Base-by-base conservation (phyloP, 2,329 filamentous ascomycete genomes). In the Cercospora janseana region DNA sequence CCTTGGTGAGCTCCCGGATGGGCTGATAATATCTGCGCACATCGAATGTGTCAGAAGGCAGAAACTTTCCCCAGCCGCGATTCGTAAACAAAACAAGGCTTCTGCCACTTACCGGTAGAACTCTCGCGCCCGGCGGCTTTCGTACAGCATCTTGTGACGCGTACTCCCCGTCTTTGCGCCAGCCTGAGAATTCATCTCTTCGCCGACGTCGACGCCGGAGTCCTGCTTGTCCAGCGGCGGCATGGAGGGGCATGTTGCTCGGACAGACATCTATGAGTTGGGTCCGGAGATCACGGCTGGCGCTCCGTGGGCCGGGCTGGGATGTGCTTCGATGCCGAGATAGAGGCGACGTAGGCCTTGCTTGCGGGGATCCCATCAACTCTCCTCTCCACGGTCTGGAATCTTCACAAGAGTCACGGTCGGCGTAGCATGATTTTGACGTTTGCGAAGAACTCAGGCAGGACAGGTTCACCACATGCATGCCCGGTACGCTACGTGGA, bases 61-160 rank as follows among this genome's bases (percentile, higher is more conserved):
- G 43, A 46, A 35, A 46, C 43, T 46, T 46, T 9, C 28, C 43
- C 18, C 29, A 21, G 21, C 27, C 20, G 31, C 31, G 29, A 15
- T 12, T n/a, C 20, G 13, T n/a, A n/a, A n/a, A n/a, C n/a, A 15
- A 20, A n/a, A 38, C 20, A 15, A 26, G 18, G 23, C 42, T 9
- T 9, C 34, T 38, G 15, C 18, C 23, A 49, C 56, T 32, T 20
- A 58, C 56, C 60, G 51, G 53, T 66, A 66, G 44, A 67, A 66
- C 50, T 66, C 63, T 35, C 63, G 59, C 46, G 64, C 64, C 2
- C 63, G 60, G 6, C 55, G 54, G 46, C 60, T 57, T 42, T 65
- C 63, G 49, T 55, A 61, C 20, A 56, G 42, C 46, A 53, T 51
- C 49, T 51, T 55, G 32, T 47, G 49, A 13, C 54, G 49, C 28